Evolutionary conservation across 495 filamentous ascomycete species (phyloP), one percentile per base, ranked within the genome.

Genomic region (Lichenothelia convexa): DNA sequence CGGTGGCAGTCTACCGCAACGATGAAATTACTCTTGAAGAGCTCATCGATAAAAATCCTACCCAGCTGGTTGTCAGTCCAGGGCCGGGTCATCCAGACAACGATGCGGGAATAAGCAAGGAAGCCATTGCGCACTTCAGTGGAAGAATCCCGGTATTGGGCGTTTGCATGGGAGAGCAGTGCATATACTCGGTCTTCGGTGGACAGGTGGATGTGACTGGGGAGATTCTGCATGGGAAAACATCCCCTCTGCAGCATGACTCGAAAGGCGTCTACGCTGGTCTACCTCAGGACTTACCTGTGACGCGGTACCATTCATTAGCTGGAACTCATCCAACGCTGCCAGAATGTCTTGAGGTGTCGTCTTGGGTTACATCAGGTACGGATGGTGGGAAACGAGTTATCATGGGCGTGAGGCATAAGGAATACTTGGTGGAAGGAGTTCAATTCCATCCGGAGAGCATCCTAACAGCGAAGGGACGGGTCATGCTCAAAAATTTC

Each of bases 121-220:
- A 83, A 49, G 89, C 83, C 24, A 93, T 99, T 51, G 58, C 71
- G 45, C 61, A 95, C 54, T 99, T 95, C 54, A 73, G 77, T n/a
- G 89, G 89, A 20, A 94, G 92, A 57, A 80, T 99, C 27, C 89
- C 89, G 0, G 67, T 99, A n/a, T 71, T 99, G 22, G 89, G 89
- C 16, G 89, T 99, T 13, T 99, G 89, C 53, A 94, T 99, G 86
- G 89, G 89, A 45, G 78, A 92, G 71, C 89, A 99, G 66, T 95
- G 86, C 55, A 93, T 99, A 20, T 85, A 86, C 45, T 76, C 82
- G 34, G 72, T 78, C 7, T 93, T 89, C 52, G 89, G 89, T 35
- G 89, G 89, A 38, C 71, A 77, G 23, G 89, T 99, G 22, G 78
- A 78, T 53, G 84, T 80, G 30, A 92, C 91, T 6, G 91, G 91